A percentile compares a stretch with the other conserved stretches of the same genome.
phyloP scores from a whole-genome alignment of 2,329 filamentous ascomycete species.

The Botrytis porri region DNA sequence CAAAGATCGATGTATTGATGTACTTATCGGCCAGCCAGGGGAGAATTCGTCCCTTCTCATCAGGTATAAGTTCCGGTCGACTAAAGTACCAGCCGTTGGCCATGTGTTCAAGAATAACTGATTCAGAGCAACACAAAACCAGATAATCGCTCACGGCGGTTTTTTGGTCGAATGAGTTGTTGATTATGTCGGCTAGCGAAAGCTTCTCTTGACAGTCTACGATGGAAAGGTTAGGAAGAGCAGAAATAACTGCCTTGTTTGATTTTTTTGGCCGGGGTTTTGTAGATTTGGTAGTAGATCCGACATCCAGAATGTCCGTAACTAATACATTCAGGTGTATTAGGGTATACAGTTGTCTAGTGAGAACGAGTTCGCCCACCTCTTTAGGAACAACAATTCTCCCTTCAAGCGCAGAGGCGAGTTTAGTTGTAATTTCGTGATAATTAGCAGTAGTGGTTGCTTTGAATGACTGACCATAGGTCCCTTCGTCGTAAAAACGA shows the following conservation, averaged over 20 bases:
- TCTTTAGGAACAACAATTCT: constrained; percentile 18
- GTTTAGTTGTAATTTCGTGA: constrained; percentile 26
- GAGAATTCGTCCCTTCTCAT: constrained; percentile 45
- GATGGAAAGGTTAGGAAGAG: constrained; percentile 40
- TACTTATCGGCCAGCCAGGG: constrained; percentile 43
- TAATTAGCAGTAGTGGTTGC: constrained; percentile 25
- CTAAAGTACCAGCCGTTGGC: constrained; percentile 21
- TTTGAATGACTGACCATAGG: constrained; percentile 42
- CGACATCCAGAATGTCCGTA: constrained; percentile 44
- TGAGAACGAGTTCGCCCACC: constrained; percentile 37
- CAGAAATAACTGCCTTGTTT: constrained; percentile 33
- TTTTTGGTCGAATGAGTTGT: constrained; percentile 39
- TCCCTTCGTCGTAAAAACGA: constrained; percentile 39
- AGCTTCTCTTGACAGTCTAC: constrained; percentile 32
- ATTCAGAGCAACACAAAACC: constrained; percentile 28
- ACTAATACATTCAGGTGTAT: constrained; percentile 44
- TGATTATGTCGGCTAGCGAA: constrained; percentile 37
- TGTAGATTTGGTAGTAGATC: constrained; percentile 36
- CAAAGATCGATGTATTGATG: constrained; percentile 44
- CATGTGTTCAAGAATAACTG: constrained; percentile 12
- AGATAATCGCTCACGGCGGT: constrained; percentile 40
- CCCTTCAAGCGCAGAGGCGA: constrained; percentile 29
- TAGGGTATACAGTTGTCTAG: constrained; percentile 41
- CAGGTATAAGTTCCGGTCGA: constrained; percentile 40
- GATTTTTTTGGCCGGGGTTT: constrained; percentile 36